A percentile compares a stretch with the other conserved stretches of the same genome.
Evolutionary conservation across 2,329 filamentous ascomycete genomes (phyloP).

Genomic region (Xylariaceae sp.): DNA sequence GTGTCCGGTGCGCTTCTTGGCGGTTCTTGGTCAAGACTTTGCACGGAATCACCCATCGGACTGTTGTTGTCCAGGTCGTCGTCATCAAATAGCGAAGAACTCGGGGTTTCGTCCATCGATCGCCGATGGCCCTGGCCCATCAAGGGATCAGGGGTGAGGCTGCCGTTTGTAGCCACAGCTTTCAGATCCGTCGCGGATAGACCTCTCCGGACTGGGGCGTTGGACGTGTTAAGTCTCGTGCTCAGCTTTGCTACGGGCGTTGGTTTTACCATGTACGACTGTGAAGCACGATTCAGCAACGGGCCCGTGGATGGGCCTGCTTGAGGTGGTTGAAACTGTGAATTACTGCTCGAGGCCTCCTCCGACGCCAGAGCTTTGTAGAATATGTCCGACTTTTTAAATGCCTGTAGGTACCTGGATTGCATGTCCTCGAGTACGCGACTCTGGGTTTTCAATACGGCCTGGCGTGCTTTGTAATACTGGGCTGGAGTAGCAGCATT

Average conservation of each 20-base stretch:
- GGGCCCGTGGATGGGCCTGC: conserved; percentile 32
- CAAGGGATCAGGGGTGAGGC: conserved; percentile 44
- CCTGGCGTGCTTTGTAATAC: conserved; percentile 79
- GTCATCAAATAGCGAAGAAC: conserved; percentile 73
- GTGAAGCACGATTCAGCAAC: conserved; percentile 37
- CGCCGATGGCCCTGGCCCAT: conserved; percentile 52
- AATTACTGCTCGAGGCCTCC: conserved; percentile 59
- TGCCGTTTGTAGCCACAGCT: conserved; percentile 41
- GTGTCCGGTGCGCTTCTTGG: conserved; percentile 67
- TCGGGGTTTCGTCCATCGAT: conserved; percentile 70
- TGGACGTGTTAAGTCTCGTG: conserved; percentile 40
- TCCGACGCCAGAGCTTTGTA: conserved; percentile 95
- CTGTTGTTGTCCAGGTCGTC: conserved; percentile 76
- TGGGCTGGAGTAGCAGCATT: conserved; percentile 75
- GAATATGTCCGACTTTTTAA: conserved; percentile 91
- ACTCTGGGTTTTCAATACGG: conserved; percentile 81
- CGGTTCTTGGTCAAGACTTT: conserved; percentile 78
- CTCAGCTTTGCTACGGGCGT: conserved; percentile 47
- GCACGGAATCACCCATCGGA: conserved; percentile 68
- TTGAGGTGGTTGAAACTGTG: conserved; percentile 22
- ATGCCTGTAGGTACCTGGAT: conserved; percentile 75
- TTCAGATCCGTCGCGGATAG: conserved; percentile 54
- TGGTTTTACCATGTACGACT: conserved; percentile 48
- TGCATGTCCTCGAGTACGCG: conserved; percentile 84
- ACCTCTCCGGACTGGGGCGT: conserved; percentile 42